Evolutionary conservation across 192 early-diverging fungal genomes (phyloP), one percentile per base, ranked within the genome.

Genomic region (Rhizophagus clarus): DNA sequence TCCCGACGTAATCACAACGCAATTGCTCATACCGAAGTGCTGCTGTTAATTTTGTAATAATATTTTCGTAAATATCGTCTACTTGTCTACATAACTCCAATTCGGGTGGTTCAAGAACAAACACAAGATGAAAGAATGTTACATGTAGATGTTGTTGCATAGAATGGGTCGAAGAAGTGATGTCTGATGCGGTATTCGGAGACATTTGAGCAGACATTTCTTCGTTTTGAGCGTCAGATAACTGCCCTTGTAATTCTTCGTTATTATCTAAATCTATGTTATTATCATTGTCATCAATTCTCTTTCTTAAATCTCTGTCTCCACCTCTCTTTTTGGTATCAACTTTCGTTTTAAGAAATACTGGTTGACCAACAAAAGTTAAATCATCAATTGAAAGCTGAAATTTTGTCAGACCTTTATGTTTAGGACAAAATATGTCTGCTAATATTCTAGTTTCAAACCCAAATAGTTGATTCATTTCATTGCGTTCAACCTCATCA

Each of bases 391-490:
- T 91, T 2, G 91, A 88, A 61, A 98, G 87, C 80, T 96, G 94
- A 82, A 98, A 98, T 67, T 92, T 88, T 63, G 88, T 86, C 81
- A 96, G 94, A 82, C 95, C 92, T 31, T 96, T 87, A 31, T 91
- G 85, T 84, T 93, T 95, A 11, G 97, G 97, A 3, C 95, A 93
- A n/a, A 98, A 89, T n/a, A 95, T 76, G 76, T 96, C 92, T 11
- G 95, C 94, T 34, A 97, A 89, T 69, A 94, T 88, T 32, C 89
- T 88, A 22, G 90, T 86, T 12, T 96, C 91, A 74, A 94, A 93
- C 67, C 95, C 92, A 70, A 90, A 85, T 42, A 94, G 84, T 20
- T 63, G 64, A 24, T 90, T 82, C 10, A 68, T 49, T 45, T 62
- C 76, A 61, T 31, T 62, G 12, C 4, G 26, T 62, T 68, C 66